These are phyloP conservation scores for Rehmannia glutinosa DNA, from an alignment of 257 asterid species.

Conservation along the genomic window DNA sequence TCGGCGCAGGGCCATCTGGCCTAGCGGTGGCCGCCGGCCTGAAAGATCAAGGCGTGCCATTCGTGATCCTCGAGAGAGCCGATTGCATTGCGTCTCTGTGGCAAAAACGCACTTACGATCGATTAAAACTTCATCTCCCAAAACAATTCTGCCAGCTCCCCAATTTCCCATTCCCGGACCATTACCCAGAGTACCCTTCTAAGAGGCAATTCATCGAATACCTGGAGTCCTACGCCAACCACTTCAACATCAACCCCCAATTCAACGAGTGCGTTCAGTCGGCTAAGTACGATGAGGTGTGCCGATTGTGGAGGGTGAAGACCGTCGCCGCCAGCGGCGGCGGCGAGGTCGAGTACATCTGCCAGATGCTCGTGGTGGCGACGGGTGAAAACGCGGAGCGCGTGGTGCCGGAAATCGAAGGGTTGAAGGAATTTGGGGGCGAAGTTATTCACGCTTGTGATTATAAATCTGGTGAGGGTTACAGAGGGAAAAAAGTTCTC, in stretches of 20 bases:
- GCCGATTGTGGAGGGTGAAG: slow-evolving; percentile 63
- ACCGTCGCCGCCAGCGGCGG: slow-evolving; percentile 26
- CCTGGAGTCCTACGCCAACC: slow-evolving; percentile 55
- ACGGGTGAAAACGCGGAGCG: slow-evolving; percentile 84
- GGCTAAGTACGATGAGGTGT: slow-evolving; percentile 70
- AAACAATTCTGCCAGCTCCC: slow-evolving; percentile 82
- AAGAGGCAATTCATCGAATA: slow-evolving; percentile 68
- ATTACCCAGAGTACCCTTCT: slow-evolving; percentile 75
- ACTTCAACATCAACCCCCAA: slow-evolving; percentile 56
- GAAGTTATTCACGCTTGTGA: slow-evolving; percentile 77
- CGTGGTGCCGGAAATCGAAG: slow-evolving; percentile 70
- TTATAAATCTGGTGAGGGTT: slow-evolving; percentile 68
- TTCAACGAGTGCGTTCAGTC: slow-evolving; percentile 68
- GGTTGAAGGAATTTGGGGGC: slow-evolving; percentile 55
- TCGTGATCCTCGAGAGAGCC: slow-evolving; percentile 59
- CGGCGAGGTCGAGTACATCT: slow-evolving; percentile 67
- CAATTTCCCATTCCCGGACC: slow-evolving; percentile 61
- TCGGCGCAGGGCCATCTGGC: slow-evolving; percentile 95
- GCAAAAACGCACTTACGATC: slow-evolving; percentile 85
- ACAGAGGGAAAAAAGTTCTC: slow-evolving; percentile 65
- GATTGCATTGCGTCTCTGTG: slow-evolving; percentile 91
- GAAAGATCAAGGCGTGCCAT: slow-evolving; percentile 60
- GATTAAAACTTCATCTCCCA: slow-evolving; percentile 80
- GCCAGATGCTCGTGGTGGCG: slow-evolving; percentile 88
- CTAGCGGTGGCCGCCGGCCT: slow-evolving; percentile 92